Conservation (phyloP, 73 alveolate species). For the Paramecium biaurelia region DNA sequence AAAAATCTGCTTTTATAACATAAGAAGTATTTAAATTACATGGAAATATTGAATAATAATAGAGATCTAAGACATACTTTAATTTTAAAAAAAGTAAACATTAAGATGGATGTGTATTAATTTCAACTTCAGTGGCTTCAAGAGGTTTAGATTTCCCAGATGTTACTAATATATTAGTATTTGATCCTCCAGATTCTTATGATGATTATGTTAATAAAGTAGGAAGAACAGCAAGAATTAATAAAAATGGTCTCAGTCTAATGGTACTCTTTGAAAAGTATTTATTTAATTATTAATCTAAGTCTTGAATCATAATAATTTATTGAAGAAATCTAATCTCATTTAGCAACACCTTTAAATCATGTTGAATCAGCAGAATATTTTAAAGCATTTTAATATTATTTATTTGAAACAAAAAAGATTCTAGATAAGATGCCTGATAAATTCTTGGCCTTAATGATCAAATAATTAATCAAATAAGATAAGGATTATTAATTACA, state of each 20-base stretch:
- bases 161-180: constrained; percentile 88
- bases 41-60: constrained; percentile 94
- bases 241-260: constrained; percentile 75
- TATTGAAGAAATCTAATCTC: constrained; percentile 36
- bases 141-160: constrained; percentile 95
- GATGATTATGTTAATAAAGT: constrained; percentile 93
- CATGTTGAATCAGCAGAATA: constrained; percentile 60
- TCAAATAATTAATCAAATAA: constrained; percentile 68
- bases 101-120: constrained; percentile 79
- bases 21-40: constrained; percentile 86
- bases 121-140: constrained; percentile 94
- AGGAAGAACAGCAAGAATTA: constrained; percentile 96
- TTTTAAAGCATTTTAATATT: not conserved
- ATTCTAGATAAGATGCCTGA: constrained; percentile 50
- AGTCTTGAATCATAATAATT: constrained; percentile 40
- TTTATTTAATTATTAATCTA: not conserved
- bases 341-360: constrained; percentile 52
- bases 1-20: constrained; percentile 57
- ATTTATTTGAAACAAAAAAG: not conserved
- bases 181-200: constrained; percentile 85
- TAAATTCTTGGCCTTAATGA: constrained; percentile 65
- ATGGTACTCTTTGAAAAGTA: constrained; percentile 79
- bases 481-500: constrained; percentile 72
- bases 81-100: constrained; percentile 72
- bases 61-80: constrained; percentile 81